Conservation (phyloP, 2,329 filamentous ascomycete species). For the Trematosphaeria pertusa region DNA sequence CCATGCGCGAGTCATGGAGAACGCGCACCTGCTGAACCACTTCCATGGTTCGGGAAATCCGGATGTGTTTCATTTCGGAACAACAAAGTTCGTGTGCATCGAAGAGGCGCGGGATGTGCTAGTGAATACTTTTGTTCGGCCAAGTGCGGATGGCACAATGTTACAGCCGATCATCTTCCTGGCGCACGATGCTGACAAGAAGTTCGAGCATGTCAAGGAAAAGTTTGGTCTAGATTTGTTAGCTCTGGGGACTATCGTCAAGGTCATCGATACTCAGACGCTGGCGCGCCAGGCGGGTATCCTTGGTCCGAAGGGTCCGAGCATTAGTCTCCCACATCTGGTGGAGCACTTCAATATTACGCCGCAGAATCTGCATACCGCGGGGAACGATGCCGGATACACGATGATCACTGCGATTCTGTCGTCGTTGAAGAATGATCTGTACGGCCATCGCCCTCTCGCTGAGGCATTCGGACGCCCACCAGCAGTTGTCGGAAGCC, state of each 20-base stretch:
- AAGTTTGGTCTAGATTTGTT: constrained; percentile 17
- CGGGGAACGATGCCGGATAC: constrained; percentile 23
- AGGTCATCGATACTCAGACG: constrained; percentile 25
- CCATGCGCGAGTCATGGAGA: constrained; percentile 18
- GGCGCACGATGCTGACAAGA: constrained; percentile 20
- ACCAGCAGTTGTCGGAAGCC: constrained; percentile 2
- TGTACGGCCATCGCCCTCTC: constrained; percentile 8
- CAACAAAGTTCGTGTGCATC: constrained; percentile 17
- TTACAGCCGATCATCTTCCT: constrained; percentile 26
- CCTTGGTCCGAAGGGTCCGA: constrained; percentile 4
- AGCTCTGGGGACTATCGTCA: constrained; percentile 20
- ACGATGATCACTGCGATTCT: constrained; percentile 23
- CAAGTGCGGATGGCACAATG: not conserved
- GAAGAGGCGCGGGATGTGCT: constrained; percentile 12
- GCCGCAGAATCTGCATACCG: constrained; percentile 17
- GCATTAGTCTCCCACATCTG: constrained; percentile 20
- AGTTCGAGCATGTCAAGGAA: constrained; percentile 17
- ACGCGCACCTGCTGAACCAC: constrained; percentile 21
- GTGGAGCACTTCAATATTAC: constrained; percentile 18
- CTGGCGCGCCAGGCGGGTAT: constrained; percentile 18
- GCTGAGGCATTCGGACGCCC: not conserved
- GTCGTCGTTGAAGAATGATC: constrained; percentile 5
- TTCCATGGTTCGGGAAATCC: constrained; percentile 20
- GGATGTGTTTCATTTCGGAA: constrained; percentile 23
- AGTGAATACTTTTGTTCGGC: constrained; percentile 14